A percentile compares a stretch with the other conserved stretches of the same genome.
Evolutionary conservation across 768 basidiomycete genomes (phyloP).

Genomic region (Auriscalpium microsporum): DNA sequence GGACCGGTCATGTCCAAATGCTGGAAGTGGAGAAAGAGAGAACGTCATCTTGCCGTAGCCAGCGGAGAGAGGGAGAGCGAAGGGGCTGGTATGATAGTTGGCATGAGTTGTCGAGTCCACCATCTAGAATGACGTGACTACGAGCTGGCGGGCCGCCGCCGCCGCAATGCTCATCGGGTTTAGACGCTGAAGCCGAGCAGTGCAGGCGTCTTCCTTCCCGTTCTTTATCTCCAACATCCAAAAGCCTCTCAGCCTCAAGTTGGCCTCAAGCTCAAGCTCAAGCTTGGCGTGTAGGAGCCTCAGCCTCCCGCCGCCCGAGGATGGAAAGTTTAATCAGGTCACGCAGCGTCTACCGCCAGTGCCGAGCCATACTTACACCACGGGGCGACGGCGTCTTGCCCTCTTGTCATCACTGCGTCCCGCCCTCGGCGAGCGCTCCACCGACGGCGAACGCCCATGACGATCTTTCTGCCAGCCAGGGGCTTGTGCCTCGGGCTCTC

Average conservation of each 20-base stretch:
- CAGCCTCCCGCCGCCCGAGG: not conserved
- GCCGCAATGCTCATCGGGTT: no score
- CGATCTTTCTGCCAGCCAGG: not conserved
- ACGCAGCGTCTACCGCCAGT: not conserved
- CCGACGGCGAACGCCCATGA: constrained; percentile 22
- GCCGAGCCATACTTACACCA: no score
- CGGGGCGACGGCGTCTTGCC: not conserved
- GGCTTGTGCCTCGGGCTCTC: not conserved
- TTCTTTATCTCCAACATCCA: constrained; percentile 42
- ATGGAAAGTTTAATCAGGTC: not conserved
- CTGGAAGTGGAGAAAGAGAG: no score
- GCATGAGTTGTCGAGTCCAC: no score
- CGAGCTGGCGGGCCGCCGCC: no score
- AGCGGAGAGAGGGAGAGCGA: no score
- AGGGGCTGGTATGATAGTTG: no score
- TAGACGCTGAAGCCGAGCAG: no score
- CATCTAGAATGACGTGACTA: no score
- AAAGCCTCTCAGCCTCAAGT: constrained; percentile 44
- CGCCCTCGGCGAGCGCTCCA: constrained; percentile 25
- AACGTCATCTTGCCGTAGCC: no score
- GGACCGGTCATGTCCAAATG: no score
- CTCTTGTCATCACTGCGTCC: constrained; percentile 1
- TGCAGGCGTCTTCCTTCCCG: constrained; percentile 24
- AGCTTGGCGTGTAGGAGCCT: constrained; percentile 37
- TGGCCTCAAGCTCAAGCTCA: constrained; percentile 73